These are phyloP conservation scores for Ophiosphaerella herpotricha DNA, from an alignment of 2,329 filamentous ascomycete species.

Conservation along the genomic window DNA sequence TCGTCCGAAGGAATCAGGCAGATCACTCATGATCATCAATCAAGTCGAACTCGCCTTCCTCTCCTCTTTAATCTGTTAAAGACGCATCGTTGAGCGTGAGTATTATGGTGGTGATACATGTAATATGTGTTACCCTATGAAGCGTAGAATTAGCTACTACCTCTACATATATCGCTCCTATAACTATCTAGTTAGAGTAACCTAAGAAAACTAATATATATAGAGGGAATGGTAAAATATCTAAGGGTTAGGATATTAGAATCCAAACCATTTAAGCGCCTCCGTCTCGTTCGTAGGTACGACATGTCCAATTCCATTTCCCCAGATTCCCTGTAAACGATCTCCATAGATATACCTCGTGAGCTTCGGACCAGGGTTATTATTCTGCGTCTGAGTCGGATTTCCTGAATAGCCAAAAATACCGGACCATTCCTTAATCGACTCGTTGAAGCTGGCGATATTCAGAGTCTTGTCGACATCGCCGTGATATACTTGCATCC, in stretches of 20 bases:
- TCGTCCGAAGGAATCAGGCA: no score
- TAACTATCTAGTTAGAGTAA: no score
- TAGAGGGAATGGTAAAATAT: no score
- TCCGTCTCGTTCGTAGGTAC: constrained; percentile 22
- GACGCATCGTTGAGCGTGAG: no score
- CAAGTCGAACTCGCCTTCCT: no score
- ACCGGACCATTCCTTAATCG: constrained; percentile 37
- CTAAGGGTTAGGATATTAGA: neutral
- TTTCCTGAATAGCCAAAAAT: constrained; percentile 21
- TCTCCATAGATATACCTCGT: constrained; percentile 30
- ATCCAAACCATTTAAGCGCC: constrained; percentile 15
- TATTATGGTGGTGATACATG: no score
- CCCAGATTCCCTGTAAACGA: constrained; percentile 34
- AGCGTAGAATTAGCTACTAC: no score
- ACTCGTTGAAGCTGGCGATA: constrained; percentile 30
- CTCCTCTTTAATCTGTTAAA: no score
- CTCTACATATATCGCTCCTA: no score
- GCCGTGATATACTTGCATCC: constrained; percentile 46
- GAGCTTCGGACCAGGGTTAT: neutral
- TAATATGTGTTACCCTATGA: no score
- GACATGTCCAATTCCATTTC: constrained; percentile 29
- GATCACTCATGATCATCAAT: no score
- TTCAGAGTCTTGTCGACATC: constrained; percentile 38
- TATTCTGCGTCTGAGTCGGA: neutral
- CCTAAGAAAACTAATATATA: no score